Conservation (phyloP, 2,329 filamentous ascomycete species). For the Fusarium scirpi region DNA sequence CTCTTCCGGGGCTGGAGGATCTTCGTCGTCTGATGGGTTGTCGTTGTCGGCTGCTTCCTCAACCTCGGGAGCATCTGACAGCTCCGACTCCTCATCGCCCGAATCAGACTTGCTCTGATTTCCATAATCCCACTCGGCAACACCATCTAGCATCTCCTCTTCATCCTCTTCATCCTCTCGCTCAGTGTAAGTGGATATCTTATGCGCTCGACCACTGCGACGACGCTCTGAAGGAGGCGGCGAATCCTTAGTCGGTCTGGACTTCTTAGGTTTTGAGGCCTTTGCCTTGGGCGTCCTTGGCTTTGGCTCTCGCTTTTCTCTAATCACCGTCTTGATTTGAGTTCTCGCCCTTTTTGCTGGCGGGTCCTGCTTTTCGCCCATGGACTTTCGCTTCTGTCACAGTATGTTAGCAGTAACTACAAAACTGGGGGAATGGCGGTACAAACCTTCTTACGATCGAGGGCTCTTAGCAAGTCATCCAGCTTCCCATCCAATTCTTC, state of each 20-base stretch:
- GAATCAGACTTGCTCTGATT: constrained; percentile 39
- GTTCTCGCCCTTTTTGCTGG: constrained; percentile 54
- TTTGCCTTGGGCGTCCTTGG: constrained; percentile 52
- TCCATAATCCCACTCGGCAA: constrained; percentile 68
- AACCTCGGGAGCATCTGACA: constrained; percentile 40
- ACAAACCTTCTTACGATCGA: constrained; percentile 79
- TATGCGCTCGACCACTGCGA: constrained; percentile 66
- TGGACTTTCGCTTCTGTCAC: constrained; percentile 67
- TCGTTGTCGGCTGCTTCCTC: constrained; percentile 26
- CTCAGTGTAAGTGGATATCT: constrained; percentile 65
- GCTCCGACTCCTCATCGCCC: constrained; percentile 36
- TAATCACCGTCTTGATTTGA: constrained; percentile 54
- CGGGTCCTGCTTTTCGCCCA: constrained; percentile 62
- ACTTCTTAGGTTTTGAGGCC: constrained; percentile 51
- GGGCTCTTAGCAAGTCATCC: constrained; percentile 71
- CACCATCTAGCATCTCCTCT: constrained; percentile 71
- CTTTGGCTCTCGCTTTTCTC: constrained; percentile 54
- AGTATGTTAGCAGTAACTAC: constrained; percentile 42
- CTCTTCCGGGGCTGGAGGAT: constrained; percentile 31
- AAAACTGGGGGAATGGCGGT: background rate
- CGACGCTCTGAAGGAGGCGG: constrained; percentile 62
- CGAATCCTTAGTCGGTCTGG: constrained; percentile 46
- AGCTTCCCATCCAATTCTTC: constrained; percentile 81
- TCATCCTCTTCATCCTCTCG: constrained; percentile 69
- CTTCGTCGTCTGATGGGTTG: constrained; percentile 30